Evolutionary conservation across 2,329 filamentous ascomycete species (phyloP), one percentile per base, ranked within the genome.

Genomic region (Sclerotinia minor): DNA sequence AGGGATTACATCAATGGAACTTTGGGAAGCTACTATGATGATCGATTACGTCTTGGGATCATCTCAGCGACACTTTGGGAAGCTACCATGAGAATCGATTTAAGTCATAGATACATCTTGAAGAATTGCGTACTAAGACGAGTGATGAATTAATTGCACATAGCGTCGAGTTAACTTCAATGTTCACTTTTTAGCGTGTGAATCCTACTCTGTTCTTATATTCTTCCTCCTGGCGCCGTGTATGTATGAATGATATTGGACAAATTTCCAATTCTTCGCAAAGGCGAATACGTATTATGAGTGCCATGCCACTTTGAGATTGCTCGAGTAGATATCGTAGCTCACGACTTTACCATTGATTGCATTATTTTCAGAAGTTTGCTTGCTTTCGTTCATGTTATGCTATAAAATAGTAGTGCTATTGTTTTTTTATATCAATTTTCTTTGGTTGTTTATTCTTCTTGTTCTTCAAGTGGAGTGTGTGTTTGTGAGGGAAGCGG

Each of bases 81-180:
- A 65, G 38, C 63, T 65, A 35, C 41, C 53, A 57, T 35, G 52
- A 24, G 21, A 21, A 57, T 65, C 63, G 63, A 57, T 65, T 55
- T 53, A 67, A 54, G 45, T 63, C 57, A 63, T 63, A 54, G 47
- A 67, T 54, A 67, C 57, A 67, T 63, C 29, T 63, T 67, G 65
- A 67, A 54, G 57, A 58, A 38, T 63, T 55, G 54, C 58, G 38
- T 63, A 54, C 49, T 47, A 54, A 4, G 49, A 35, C 53, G 29
- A 26, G 47, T 63, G 44, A 41, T 67, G 65, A 38, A 44, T 63
- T 35, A 67, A 67, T 49, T 53, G 35, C 47, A 63, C 58, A 67
- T 47, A 67, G 55, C n/a, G 21, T 67, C 58, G 47, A 67, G 65
- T 63, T 38, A 63, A 67, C 24, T 41, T 38, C 47, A n/a, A 15